A percentile compares a stretch with the other conserved stretches of the same genome.
Evolutionary conservation across 768 basidiomycete genomes (phyloP).

Genomic region (Lactarius akahatsu): DNA sequence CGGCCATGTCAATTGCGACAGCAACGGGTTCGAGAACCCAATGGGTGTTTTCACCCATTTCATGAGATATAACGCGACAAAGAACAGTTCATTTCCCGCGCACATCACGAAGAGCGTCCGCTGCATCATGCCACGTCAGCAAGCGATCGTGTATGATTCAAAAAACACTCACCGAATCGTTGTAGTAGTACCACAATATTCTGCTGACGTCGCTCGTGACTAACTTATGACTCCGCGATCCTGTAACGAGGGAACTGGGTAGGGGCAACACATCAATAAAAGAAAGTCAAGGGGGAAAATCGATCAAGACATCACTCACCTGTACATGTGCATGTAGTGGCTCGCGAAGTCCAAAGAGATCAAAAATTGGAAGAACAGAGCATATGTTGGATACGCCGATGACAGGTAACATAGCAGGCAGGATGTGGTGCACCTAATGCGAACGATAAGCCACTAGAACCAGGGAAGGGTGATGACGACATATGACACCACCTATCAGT

Average conservation of each 20-base stretch:
- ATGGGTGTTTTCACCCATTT: constrained; percentile 78
- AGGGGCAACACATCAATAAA: neutral
- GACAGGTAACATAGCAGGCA: constrained; percentile 93
- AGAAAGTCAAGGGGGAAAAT: neutral
- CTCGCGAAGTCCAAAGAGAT: constrained; percentile 97
- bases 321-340: constrained; percentile 99
- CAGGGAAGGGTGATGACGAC: neutral
- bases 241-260: constrained; percentile 87
- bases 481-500: constrained; percentile 79
- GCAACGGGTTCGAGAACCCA: constrained; percentile 32
- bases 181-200: constrained; percentile 92
- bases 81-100: constrained; percentile 94
- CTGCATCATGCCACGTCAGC: constrained; percentile 41
- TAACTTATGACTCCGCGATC: constrained; percentile 88
- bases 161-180: constrained; percentile 68
- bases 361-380: constrained; percentile 88
- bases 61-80: constrained; percentile 91
- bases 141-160: neutral
- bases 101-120: constrained; percentile 88
- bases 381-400: constrained; percentile 81
- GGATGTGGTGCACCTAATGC: constrained; percentile 85
- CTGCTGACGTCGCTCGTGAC: constrained; percentile 91
- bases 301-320: constrained; percentile 49
- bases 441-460: neutral
- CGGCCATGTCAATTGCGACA: constrained; percentile 65